Conservation (phyloP, 148 eudicot genomes). For the Vaccinium corymbosum region DNA sequence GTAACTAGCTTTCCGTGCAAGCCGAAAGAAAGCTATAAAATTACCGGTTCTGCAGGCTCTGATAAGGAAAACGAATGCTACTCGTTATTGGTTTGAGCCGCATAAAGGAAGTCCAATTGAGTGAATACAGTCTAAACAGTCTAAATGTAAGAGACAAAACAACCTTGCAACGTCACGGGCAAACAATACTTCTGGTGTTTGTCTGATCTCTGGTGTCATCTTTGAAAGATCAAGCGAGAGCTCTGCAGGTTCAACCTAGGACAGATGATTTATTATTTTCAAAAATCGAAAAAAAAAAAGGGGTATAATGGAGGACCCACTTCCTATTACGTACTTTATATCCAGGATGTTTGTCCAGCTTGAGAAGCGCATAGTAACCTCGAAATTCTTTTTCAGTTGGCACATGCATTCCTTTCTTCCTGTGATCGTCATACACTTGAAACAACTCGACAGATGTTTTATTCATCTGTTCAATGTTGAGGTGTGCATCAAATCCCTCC, state of each 20-base stretch:
- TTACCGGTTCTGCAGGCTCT: conserved; percentile 96
- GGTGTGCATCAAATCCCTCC: conserved; percentile 97
- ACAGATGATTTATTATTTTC: conserved; percentile 30
- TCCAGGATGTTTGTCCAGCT: conserved; percentile 97
- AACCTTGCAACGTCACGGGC: conserved; percentile 98
- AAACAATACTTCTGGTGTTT: conserved; percentile 77
- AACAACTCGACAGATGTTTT: conserved; percentile 95
- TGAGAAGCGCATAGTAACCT: conserved; percentile 96
- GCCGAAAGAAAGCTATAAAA: conserved; percentile 88
- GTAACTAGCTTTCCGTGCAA: conserved; percentile 83
- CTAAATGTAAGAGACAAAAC: conserved; percentile 15
- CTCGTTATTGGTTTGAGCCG: conserved; percentile 26
- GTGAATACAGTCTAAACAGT: conserved; percentile 14
- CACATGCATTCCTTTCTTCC: conserved; percentile 74
- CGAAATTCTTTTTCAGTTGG: conserved; percentile 90
- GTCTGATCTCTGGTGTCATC: conserved; percentile 88
- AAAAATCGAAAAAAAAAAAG: conserved; percentile 7
- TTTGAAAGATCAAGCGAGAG: conserved; percentile 97
- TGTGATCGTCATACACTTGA: conserved; percentile 93
- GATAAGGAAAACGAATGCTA: conserved; percentile 25
- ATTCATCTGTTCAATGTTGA: conserved; percentile 98
- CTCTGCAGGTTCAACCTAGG: conserved; percentile 97
- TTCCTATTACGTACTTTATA: conserved; percentile 67
- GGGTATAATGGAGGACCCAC: conserved; percentile 5
- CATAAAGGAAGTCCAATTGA: background rate